Base-by-base conservation (phyloP, 2,329 filamentous ascomycete genomes). In the Ophiostoma pallidulum region DNA sequence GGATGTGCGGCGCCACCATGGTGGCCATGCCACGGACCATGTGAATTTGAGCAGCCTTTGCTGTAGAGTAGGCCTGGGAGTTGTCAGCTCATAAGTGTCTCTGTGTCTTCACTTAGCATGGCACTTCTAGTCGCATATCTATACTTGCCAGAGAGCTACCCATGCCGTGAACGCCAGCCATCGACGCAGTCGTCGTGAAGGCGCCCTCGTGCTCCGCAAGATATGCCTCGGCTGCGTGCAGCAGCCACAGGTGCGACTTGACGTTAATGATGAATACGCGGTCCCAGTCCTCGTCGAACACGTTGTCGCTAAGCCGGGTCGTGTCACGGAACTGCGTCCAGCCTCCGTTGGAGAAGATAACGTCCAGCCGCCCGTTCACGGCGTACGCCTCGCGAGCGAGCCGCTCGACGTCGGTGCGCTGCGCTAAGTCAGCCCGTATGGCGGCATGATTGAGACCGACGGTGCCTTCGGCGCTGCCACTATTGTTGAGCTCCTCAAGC, bases 271-370 rank as follows among this genome's bases (percentile, higher is more conserved):
- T 71, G 55, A 76, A 80, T 52, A 72, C 74, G 6, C 60, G 61
- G 54, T 80, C 77, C 77, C 77, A 80, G 55, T 80, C 76, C 2
- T 71, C 71, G 53, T 81, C 77, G 24, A 66, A 56, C n/a, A 70
- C 60, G 50, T 75, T 75, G 10, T 78, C 74, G 22, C 75, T 68
- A 22, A 79, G 58, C 54, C 72, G 60, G 8, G 52, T 59, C 39
- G 76, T 64, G 43, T 72, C 61, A 12, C 70, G 63, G 14, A 73
- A 60, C 14, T 57, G 59, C 0, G 73, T 75, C 73, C 73, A 78
- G 3, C 74, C 74, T 8, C 83, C 84, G 62, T 92, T 92, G 3
- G 82, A 84, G 57, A 91, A 77, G 39, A 92, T 69, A 35, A 88
- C 73, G 64, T 92, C 86, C n/a, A 92, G 62, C 1, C 81, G 78